phyloP scores from a whole-genome alignment of 179 eudicot genomes.

The Sideroxylon spinosum region DNA sequence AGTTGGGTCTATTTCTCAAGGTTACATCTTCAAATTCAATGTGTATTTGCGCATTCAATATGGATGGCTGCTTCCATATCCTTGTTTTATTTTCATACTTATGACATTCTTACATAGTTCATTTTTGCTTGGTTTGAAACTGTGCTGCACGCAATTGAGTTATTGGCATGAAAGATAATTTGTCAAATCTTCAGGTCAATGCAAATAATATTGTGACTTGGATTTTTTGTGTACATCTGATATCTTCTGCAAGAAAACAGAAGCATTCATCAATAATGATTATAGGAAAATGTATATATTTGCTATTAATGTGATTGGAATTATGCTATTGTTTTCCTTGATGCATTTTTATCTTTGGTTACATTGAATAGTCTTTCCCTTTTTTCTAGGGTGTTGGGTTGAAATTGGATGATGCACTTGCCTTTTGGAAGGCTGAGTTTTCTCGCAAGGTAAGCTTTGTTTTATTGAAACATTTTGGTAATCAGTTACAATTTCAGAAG shows the following conservation, averaged over 20 bases:
- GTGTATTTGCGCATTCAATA: neutral
- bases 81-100: neutral
- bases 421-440: constrained; percentile 94
- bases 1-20: constrained; percentile 94
- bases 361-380: neutral
- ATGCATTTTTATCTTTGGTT: neutral
- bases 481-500: neutral
- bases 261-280: neutral
- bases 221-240: neutral
- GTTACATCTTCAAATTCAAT: constrained; percentile 26
- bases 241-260: neutral
- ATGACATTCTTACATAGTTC: neutral
- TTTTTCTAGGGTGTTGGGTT: constrained; percentile 81
- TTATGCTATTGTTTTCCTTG: neutral
- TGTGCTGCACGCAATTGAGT: neutral
- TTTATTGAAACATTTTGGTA: neutral
- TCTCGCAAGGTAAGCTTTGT: constrained; percentile 60
- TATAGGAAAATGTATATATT: neutral
- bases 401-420: constrained; percentile 94
- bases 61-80: neutral
- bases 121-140: neutral
- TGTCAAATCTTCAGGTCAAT: neutral
- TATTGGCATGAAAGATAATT: neutral
- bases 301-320: neutral
- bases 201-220: neutral